Conservation (phyloP, 441 rosid genomes). For the Populus hybrid region DNA sequence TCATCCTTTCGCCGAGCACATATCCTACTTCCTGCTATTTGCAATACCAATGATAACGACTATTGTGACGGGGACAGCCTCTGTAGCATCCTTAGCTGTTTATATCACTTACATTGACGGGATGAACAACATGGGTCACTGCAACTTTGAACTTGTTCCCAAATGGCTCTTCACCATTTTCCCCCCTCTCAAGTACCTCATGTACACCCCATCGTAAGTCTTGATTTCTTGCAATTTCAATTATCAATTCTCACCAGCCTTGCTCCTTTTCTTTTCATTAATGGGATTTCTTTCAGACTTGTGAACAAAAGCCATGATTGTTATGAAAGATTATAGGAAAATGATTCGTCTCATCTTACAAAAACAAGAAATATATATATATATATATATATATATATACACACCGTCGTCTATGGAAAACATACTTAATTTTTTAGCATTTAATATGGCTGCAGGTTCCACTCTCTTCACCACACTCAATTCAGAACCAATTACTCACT, state of each 20-base stretch:
- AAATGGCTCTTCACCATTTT: constrained; percentile 49
- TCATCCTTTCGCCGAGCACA: constrained; percentile 75
- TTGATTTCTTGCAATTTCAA: background rate
- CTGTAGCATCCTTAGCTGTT: constrained; percentile 14
- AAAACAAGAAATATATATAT: no score
- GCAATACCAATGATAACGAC: constrained; percentile 41
- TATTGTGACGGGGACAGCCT: constrained; percentile 19
- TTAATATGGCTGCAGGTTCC: constrained; percentile 32
- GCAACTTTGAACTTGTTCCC: constrained; percentile 82
- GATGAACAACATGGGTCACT: constrained; percentile 94
- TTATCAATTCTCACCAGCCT: background rate
- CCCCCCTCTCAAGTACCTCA: constrained; percentile 64
- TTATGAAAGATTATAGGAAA: no score
- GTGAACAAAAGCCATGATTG: no score
- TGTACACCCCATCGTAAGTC: constrained; percentile 76
- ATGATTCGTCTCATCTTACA: no score
- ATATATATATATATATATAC: no score
- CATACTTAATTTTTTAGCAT: background rate
- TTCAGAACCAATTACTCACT: constrained; percentile 51
- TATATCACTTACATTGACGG: constrained; percentile 57
- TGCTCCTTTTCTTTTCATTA: background rate
- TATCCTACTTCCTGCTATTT: constrained; percentile 43
- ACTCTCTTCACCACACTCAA: constrained; percentile 63
- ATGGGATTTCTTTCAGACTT: no score
- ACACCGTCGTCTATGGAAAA: no score